Evolutionary conservation across 1,284 basidiomycete species (phyloP), one percentile per base, ranked within the genome.

Genomic region (Moesziomyces parantarcticus): DNA sequence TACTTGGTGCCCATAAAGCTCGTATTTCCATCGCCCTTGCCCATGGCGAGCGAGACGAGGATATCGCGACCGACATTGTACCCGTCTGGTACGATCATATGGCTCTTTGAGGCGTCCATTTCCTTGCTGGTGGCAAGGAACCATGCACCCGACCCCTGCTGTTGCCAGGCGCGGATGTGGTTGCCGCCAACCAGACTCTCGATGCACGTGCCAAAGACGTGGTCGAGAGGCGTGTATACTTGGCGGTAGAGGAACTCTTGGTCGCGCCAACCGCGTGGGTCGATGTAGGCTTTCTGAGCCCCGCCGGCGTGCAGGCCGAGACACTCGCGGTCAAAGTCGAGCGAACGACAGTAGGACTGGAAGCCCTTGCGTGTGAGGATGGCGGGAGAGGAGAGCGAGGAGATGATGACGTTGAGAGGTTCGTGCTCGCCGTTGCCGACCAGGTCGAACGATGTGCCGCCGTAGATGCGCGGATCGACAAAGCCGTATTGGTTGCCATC

Each of bases 181-280:
- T 92, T 89, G 3, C 95, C 95, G 7, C 95, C 95, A 63, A 92
- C 79, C 48, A 97, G 88, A 3, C 92, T 92, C 85, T 98, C 93
- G 74, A 69, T 62, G 54, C 81, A 82, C 3, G 77, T 77, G 8
- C 72, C 71, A 22, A 79, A 50, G 26, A 70, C 47, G 45, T 74
- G 48, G 59, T 78, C 56, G 43, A 77, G 36, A 26, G 67, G 59
- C 0, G 78, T 78, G 50, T 77, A 77, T 1, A 77, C 72, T 25
- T 78, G 46, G 45, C 78, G 67, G 41, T 75, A 80, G 46, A 78
- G 60, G 39, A 78, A 77, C 3, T 76, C 54, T 29, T 80, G 66
- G 36, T 76, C 71, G 3, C 59, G 39, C 55, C 58, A 69, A 0
- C 78, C 78, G 5, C 74, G 32, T 0, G 68, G 67, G 42, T 80